These are phyloP conservation scores for Fusarium sp. DNA, from an alignment of 2,329 filamentous ascomycete genomes.

Conservation along the genomic window DNA sequence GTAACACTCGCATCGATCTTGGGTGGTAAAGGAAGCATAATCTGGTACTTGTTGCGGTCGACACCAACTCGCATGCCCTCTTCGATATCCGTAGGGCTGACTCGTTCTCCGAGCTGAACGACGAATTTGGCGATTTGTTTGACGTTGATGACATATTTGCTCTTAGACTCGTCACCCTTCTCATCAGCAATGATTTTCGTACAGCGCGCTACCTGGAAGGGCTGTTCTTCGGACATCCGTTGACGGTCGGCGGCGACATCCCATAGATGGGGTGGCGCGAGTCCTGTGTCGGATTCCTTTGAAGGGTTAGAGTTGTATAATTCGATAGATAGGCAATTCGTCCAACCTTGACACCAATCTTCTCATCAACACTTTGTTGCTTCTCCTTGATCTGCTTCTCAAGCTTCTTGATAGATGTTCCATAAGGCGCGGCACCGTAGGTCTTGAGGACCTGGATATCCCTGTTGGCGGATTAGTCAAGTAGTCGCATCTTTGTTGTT, in stretches of 20 bases:
- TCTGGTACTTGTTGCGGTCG: slow-evolving; percentile 99
- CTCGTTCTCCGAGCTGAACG: slow-evolving; percentile 94
- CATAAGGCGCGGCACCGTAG: slow-evolving; percentile 96
- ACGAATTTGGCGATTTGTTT: slow-evolving; percentile 99
- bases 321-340: not conserved
- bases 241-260: slow-evolving; percentile 97
- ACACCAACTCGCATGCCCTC: slow-evolving; percentile 99
- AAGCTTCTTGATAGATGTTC: slow-evolving; percentile 91
- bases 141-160: slow-evolving; percentile 99
- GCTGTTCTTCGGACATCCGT: slow-evolving; percentile 98
- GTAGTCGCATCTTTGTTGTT: not conserved
- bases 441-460: slow-evolving; percentile 99
- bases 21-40: slow-evolving; percentile 91
- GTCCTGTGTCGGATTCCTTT: slow-evolving; percentile 96
- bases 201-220: slow-evolving; percentile 95
- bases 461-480: slow-evolving; percentile 59
- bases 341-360: slow-evolving; percentile 85
- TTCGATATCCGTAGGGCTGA: slow-evolving; percentile 98
- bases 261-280: slow-evolving; percentile 98
- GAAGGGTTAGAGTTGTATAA: slow-evolving; percentile 33
- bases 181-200: slow-evolving; percentile 99
- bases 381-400: slow-evolving; percentile 99
- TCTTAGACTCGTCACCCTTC: slow-evolving; percentile 91
- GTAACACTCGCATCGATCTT: slow-evolving; percentile 99
- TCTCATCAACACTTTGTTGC: slow-evolving; percentile 97